Conservation (phyloP, 495 filamentous ascomycete genomes). For the Aspergillus funiculosus region DNA sequence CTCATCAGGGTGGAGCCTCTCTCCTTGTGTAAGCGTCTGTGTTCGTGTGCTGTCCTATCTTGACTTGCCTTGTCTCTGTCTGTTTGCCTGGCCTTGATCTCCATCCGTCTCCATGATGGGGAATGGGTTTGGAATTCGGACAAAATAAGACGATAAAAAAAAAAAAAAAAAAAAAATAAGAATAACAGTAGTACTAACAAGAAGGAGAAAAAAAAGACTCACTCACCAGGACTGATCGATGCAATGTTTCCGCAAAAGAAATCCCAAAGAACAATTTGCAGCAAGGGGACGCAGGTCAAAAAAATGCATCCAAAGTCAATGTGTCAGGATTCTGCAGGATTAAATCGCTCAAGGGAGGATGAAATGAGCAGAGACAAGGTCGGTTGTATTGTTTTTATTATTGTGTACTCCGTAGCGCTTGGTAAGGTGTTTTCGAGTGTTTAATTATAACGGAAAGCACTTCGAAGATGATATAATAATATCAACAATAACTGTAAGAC, state of each 20-base stretch:
- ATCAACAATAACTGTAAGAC: neutral
- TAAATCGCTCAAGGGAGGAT: slow-evolving; percentile 14
- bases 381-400: neutral
- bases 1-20: slow-evolving; percentile 1
- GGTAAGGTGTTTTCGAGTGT: no score
- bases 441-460: no score
- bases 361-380: slow-evolving; percentile 6
- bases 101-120: neutral
- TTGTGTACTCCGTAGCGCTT: no score
- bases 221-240: slow-evolving; percentile 9
- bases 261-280: neutral
- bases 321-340: slow-evolving; percentile 8
- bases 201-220: slow-evolving; percentile 6
- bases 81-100: neutral
- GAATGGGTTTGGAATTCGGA: no score
- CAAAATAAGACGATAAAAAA: neutral
- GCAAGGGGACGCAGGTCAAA: slow-evolving; percentile 4
- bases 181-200: no score
- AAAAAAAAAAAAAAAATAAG: slow-evolving; percentile 1
- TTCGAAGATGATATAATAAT: no score
- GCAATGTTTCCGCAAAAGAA: slow-evolving; percentile 4
- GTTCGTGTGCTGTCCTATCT: no score
- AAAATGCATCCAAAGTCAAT: slow-evolving; percentile 11
- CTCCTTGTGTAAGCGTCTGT: neutral
- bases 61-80: no score